phyloP scores from a whole-genome alignment of 2,329 filamentous ascomycete genomes.

The Clarireedia sp. region DNA sequence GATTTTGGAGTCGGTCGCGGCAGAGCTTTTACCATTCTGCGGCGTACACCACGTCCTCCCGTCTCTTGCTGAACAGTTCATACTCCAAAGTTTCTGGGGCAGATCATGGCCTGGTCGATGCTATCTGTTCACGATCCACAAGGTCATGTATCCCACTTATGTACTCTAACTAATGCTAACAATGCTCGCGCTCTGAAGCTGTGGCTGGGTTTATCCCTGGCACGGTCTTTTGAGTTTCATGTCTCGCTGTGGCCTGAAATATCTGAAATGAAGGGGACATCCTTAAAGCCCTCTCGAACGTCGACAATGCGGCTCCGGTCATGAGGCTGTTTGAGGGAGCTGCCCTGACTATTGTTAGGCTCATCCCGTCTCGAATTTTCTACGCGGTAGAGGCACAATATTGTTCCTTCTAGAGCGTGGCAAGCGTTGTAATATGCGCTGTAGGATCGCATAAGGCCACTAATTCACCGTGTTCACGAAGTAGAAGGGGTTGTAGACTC shows the following conservation, averaged over 20 bases:
- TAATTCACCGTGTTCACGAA: background rate
- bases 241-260: slow-evolving; percentile 3
- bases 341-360: slow-evolving; percentile 4
- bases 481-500: background rate
- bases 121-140: slow-evolving; percentile 4
- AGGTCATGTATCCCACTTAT: slow-evolving; percentile 9
- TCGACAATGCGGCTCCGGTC: slow-evolving; percentile 6
- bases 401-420: slow-evolving; percentile 2
- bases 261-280: slow-evolving; percentile 4
- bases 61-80: slow-evolving; percentile 4
- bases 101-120: background rate
- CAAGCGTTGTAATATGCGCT: background rate
- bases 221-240: background rate
- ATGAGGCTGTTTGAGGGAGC: background rate
- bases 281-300: background rate
- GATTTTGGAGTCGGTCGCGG: background rate
- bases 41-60: slow-evolving; percentile 1
- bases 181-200: background rate
- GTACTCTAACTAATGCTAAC: background rate
- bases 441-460: background rate
- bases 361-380: background rate
- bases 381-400: slow-evolving; percentile 1
- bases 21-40: slow-evolving; percentile 8
- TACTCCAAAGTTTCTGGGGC: background rate
- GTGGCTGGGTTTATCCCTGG: slow-evolving; percentile 1